Base-by-base conservation (phyloP, 176 grass and related monocot species). In the Tillandsia fasciculata region DNA sequence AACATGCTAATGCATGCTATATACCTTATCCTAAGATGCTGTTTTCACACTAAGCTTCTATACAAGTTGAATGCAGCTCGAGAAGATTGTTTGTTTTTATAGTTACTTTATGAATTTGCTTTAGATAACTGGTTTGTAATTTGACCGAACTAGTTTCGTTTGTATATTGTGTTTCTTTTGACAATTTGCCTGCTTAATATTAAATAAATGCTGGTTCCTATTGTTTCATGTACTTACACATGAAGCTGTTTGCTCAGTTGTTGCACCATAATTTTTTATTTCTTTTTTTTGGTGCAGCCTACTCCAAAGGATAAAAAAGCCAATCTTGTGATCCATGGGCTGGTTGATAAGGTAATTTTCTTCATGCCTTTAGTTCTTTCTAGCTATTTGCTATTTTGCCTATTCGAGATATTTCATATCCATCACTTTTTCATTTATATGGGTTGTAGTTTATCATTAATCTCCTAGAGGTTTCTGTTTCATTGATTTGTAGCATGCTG, bases 221-320 rank as follows among this genome's bases (percentile, higher is more conserved):
- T 56, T 56, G 67, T 74, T 42, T 51, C 8, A 33, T 11, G 28
- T 59, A 23, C 47, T 65, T 53, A 24, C 10, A 12, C 33, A 65
- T 8, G 47, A 49, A 82, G 13, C 24, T 54, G 22, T 64, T 74
- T 18, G 66, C 64, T 64, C 26, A 2, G 51, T 26, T 24, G 48
- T 74, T 59, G 57, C 50, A 71, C 56, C 22, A 10, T 61, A 61
- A 15, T 59, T 59, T 14, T 18, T 18, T 81, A 12, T 64, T 74
- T 3, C 65, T 28, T 66, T 3, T 20, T 20, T 17, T 76, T 52
- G 69, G 64, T 72, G 66, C 74, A 97, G 89, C 77, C 86, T 70
- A 97, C 93, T 63, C 89, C 93, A 64, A 97, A 97, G 79, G 89
- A 92, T 72, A 92, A 92, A 84, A 97, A 87, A 64, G 93, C 93